These are phyloP conservation scores for Manihot esculenta DNA, from an alignment of 441 rosid genomes.

Conservation along the genomic window DNA sequence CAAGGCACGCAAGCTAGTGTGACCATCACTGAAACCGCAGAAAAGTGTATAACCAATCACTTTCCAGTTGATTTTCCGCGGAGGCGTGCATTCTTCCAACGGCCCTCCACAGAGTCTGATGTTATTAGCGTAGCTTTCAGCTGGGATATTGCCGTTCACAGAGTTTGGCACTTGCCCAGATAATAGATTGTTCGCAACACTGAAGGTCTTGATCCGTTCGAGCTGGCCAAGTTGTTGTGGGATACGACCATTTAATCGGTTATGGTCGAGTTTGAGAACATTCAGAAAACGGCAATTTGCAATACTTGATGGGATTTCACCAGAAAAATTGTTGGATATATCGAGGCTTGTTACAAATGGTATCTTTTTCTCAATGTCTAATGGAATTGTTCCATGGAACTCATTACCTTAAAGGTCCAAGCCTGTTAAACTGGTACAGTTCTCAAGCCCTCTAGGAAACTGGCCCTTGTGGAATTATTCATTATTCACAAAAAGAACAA, in stretches of 20 bases:
- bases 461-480: neutral
- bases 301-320: neutral
- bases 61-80: neutral
- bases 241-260: neutral
- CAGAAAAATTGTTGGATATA: neutral
- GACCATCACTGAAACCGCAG: no score
- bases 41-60: neutral
- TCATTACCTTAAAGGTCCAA: neutral
- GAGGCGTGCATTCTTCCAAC: neutral
- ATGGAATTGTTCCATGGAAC: neutral
- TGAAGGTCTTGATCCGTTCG: neutral
- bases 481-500: no score
- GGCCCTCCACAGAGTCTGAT: neutral
- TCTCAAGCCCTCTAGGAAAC: neutral
- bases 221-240: neutral
- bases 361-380: neutral
- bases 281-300: neutral
- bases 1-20: no score
- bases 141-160: neutral
- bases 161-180: neutral
- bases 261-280: neutral
- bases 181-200: neutral
- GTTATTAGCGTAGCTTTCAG: neutral
- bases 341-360: neutral
- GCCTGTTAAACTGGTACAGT: neutral